phyloP scores from a whole-genome alignment of 2,329 filamentous ascomycete genomes.

The Diaporthe longicolla region DNA sequence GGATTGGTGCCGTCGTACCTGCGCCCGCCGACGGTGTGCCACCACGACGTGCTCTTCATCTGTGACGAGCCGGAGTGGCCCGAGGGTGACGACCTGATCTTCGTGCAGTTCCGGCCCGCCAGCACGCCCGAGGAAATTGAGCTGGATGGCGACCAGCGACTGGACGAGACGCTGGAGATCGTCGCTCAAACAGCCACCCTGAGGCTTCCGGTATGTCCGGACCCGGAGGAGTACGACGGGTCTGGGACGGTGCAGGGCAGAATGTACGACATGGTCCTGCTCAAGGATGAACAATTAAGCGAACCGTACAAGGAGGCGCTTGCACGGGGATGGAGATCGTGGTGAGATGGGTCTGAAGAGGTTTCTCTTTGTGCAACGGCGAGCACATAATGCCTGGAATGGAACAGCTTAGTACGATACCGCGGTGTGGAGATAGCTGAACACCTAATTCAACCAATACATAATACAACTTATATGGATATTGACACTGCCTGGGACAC shows the following conservation, averaged over 20 bases:
- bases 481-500: too few relatives aligned
- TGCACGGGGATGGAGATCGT: conserved; percentile 1
- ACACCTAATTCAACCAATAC: neutral
- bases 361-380: neutral
- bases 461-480: neutral
- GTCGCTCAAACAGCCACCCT: neutral
- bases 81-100: conserved; percentile 9
- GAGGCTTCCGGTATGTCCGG: conserved; percentile 5
- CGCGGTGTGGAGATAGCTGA: neutral
- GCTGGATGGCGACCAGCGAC: neutral
- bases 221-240: conserved; percentile 20
- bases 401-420: neutral
- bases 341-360: neutral
- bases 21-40: neutral
- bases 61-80: conserved; percentile 23
- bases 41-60: conserved; percentile 30
- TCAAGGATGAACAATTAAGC: conserved; percentile 11
- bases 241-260: conserved; percentile 17
- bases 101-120: conserved; percentile 28
- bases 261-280: conserved; percentile 25
- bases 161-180: conserved; percentile 27
- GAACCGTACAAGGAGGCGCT: conserved; percentile 20
- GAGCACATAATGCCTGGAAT: neutral
- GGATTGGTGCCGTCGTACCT: conserved; percentile 20
- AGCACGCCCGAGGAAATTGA: conserved; percentile 14